Percentiles rank a stretch among this genome's conserved stretches.
These are phyloP conservation scores for Globisporangium rhizosaccharum DNA, from an alignment of 352 stramenopile species.

Conservation along the genomic window DNA sequence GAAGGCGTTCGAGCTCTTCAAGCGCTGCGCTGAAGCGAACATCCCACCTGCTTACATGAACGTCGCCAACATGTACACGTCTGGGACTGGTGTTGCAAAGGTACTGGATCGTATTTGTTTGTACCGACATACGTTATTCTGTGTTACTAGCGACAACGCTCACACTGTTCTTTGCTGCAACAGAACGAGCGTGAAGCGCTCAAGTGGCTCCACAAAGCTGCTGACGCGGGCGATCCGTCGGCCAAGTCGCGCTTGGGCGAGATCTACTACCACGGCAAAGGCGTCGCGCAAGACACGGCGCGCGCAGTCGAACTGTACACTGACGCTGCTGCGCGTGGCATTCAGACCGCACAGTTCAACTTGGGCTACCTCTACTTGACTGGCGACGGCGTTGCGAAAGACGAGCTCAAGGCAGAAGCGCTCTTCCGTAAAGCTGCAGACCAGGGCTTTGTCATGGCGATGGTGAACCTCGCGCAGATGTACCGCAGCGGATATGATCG, in stretches of 20 bases:
- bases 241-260: slow-evolving; percentile 73
- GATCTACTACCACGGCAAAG: slow-evolving; percentile 61
- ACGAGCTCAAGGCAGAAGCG: slow-evolving; percentile 59
- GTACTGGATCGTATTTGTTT: slow-evolving; percentile 16
- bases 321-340: slow-evolving; percentile 49
- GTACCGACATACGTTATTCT: neutral
- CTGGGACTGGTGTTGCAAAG: slow-evolving; percentile 63
- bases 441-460: slow-evolving; percentile 82
- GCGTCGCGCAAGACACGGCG: slow-evolving; percentile 40
- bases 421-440: slow-evolving; percentile 71
- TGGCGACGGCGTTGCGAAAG: slow-evolving; percentile 49
- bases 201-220: slow-evolving; percentile 73
- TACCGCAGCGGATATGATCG: slow-evolving; percentile 64
- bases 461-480: slow-evolving; percentile 86
- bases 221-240: slow-evolving; percentile 60
- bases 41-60: slow-evolving; percentile 77
- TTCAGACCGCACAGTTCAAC: slow-evolving; percentile 74
- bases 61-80: slow-evolving; percentile 79
- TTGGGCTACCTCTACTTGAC: slow-evolving; percentile 66
- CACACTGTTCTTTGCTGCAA: neutral
- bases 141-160: too few relatives aligned
- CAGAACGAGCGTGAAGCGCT: slow-evolving; percentile 65
- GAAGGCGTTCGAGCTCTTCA: slow-evolving; percentile 79
- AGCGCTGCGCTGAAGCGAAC: slow-evolving; percentile 49
- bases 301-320: slow-evolving; percentile 66